These are phyloP conservation scores for Sonneratia caseolaris DNA, from an alignment of 345 rosid genomes.

Conservation along the genomic window DNA sequence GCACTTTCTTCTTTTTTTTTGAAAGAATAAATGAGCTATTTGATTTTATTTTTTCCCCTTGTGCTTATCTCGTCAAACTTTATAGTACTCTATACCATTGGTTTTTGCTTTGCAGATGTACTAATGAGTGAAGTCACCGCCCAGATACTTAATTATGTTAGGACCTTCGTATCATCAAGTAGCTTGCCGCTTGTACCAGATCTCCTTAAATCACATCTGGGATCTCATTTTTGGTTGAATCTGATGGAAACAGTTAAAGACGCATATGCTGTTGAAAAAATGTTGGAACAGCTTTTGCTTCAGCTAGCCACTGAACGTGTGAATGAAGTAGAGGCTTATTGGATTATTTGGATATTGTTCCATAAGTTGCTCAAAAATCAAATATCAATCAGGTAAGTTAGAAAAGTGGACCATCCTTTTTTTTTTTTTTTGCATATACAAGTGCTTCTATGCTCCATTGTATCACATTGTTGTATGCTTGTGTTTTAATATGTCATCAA, in stretches of 20 bases:
- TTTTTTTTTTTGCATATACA: not conserved
- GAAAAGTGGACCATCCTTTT: conserved; percentile 6
- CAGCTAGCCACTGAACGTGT: conserved; percentile 50
- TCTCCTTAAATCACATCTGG: conserved; percentile 32
- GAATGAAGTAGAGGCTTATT: conserved; percentile 73
- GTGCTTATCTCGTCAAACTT: not conserved
- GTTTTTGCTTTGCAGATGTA: conserved; percentile 50
- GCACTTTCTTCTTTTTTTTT: not conserved
- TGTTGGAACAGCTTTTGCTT: conserved; percentile 68
- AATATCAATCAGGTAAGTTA: conserved; percentile 54
- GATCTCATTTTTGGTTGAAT: conserved; percentile 50
- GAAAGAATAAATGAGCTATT: not conserved
- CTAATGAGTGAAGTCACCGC: conserved; percentile 57
- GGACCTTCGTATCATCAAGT: conserved; percentile 36
- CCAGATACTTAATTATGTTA: conserved; percentile 46
- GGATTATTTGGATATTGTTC: conserved; percentile 75
- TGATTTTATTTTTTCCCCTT: not conserved
- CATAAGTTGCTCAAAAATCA: conserved; percentile 31
- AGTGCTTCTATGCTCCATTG: not conserved
- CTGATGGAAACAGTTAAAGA: conserved; percentile 66
- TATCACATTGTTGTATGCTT: not conserved
- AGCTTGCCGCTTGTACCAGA: conserved; percentile 25
- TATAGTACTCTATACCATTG: conserved; percentile 5
- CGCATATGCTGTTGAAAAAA: conserved; percentile 65
- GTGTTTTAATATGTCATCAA: not conserved